Percentiles rank a stretch among this genome's conserved stretches.
These are phyloP conservation scores for Xylaria grammica DNA, from an alignment of 495 filamentous ascomycete genomes.

Conservation along the genomic window DNA sequence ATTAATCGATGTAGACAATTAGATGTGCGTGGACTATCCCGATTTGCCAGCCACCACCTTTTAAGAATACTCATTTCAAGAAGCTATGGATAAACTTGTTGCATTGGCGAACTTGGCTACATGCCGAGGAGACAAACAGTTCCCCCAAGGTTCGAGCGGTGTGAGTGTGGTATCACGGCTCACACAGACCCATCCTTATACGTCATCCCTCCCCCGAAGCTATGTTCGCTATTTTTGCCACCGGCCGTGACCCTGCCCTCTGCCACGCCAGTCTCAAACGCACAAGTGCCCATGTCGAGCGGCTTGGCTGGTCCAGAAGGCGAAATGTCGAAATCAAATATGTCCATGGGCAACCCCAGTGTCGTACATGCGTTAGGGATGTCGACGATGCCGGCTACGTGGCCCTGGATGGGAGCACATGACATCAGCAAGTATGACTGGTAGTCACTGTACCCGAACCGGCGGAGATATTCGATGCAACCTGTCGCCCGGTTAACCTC, in stretches of 20 bases:
- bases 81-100: too few relatives aligned
- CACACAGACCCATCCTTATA: slow-evolving; percentile 39
- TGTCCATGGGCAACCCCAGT: slow-evolving; percentile 89
- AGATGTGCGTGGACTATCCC: too few relatives aligned
- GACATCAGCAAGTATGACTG: slow-evolving; percentile 90
- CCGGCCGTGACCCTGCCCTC: slow-evolving; percentile 49
- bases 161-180: neutral
- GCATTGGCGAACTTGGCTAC: too few relatives aligned
- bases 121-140: too few relatives aligned
- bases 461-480: slow-evolving; percentile 81
- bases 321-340: slow-evolving; percentile 93
- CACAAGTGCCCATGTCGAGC: slow-evolving; percentile 78
- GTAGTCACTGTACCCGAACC: slow-evolving; percentile 77
- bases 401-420: slow-evolving; percentile 89
- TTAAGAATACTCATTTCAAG: too few relatives aligned
- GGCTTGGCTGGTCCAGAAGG: slow-evolving; percentile 65
- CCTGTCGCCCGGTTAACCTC: slow-evolving; percentile 23
- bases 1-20: too few relatives aligned
- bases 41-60: too few relatives aligned
- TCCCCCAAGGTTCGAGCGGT: too few relatives aligned
- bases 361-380: slow-evolving; percentile 87
- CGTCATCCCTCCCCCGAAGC: slow-evolving; percentile 58
- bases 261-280: slow-evolving; percentile 63
- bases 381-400: slow-evolving; percentile 93
- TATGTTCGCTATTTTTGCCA: slow-evolving; percentile 51